Evolutionary conservation across 306 rosid genomes (phyloP), one percentile per base, ranked within the genome.

Genomic region (Medicago ruthenica): DNA sequence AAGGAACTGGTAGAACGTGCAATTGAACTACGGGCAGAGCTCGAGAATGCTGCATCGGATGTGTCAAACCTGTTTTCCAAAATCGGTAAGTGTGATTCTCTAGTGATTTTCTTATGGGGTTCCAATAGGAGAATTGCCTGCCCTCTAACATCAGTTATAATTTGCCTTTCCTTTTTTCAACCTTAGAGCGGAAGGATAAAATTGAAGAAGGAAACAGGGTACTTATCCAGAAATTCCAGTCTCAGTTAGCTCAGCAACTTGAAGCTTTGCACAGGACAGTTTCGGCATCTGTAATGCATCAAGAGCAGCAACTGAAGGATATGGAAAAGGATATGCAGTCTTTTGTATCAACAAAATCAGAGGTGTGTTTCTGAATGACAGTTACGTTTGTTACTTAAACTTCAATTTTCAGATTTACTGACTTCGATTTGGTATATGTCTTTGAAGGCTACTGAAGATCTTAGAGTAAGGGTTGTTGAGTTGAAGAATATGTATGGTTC

Each of bases 291-390:
- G 97, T 92, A 74, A 89, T 89, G 80, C 91, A 88, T 81, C 97
- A 92, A 77, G 97, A 92, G 85, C 93, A 84, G 84, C 97, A 92
- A 82, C 83, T 96, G 75, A 86, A 85, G 74, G 96, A 83, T 77
- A 95, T 95, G 99, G 99, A 96, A 71, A 91, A 88, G 73, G 96
- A 96, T 81, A 89, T 96, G 97, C 93, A 85, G 77, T 89, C 98
- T 78, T 92, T 95, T 74, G 96, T 89, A 59, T 85, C 91, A 67
- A 89, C 92, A 5, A 96, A 96, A 81, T 86, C 86, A 42, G 88
- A 87, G 92, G 99, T 92, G 77, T 71, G 82, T 73, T 80, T 72
- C 21, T 16, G 47, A 70, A 59, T 27, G 47, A 60, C 69, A 78
- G 27, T 64, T 76, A 24, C 27, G 22, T 70, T 41, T 55, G 47